Evolutionary conservation across 352 stramenopile genomes (phyloP).

Genomic region (Globisporangium rhizosaccharum): DNA sequence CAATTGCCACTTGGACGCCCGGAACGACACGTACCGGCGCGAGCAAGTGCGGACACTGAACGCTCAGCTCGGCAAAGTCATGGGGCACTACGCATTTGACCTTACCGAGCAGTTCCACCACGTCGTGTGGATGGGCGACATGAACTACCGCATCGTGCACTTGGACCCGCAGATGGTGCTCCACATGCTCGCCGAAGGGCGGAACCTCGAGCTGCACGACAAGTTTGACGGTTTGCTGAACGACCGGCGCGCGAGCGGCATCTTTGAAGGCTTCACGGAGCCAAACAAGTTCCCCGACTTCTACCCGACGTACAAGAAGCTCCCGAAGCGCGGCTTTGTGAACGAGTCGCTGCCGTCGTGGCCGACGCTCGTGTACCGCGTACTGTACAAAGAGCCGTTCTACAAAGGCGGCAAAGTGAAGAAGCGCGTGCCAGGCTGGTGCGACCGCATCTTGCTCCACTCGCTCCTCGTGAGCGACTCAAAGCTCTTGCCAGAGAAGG

Average conservation of each 20-base stretch:
- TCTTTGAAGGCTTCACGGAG: conserved; percentile 82
- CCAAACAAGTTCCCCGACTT: conserved; percentile 84
- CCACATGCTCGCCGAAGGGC: conserved; percentile 72
- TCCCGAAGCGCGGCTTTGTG: conserved; percentile 60
- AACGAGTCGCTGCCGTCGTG: conserved; percentile 62
- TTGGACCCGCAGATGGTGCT: conserved; percentile 70
- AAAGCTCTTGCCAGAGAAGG: conserved; percentile 74
- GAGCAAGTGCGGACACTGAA: conserved; percentile 83
- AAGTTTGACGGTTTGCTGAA: conserved; percentile 83
- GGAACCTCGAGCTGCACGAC: conserved; percentile 74
- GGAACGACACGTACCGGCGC: conserved; percentile 72
- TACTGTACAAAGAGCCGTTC: conserved; percentile 86
- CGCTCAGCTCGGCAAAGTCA: conserved; percentile 64
- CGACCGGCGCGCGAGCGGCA: conserved; percentile 58
- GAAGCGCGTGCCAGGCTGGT: conserved; percentile 84
- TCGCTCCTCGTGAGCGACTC: conserved; percentile 77
- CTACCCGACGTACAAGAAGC: conserved; percentile 89
- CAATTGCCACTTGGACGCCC: conserved; percentile 80
- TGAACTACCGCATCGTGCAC: conserved; percentile 85
- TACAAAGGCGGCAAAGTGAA: conserved; percentile 89
- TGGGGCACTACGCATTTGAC: conserved; percentile 79
- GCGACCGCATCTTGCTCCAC: conserved; percentile 83
- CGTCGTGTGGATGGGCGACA: conserved; percentile 87
- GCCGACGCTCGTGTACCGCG: conserved; percentile 69
- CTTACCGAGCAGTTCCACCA: conserved; percentile 87